These are phyloP conservation scores for Mrakia frigida DNA, from an alignment of 768 basidiomycete genomes.

Conservation along the genomic window DNA sequence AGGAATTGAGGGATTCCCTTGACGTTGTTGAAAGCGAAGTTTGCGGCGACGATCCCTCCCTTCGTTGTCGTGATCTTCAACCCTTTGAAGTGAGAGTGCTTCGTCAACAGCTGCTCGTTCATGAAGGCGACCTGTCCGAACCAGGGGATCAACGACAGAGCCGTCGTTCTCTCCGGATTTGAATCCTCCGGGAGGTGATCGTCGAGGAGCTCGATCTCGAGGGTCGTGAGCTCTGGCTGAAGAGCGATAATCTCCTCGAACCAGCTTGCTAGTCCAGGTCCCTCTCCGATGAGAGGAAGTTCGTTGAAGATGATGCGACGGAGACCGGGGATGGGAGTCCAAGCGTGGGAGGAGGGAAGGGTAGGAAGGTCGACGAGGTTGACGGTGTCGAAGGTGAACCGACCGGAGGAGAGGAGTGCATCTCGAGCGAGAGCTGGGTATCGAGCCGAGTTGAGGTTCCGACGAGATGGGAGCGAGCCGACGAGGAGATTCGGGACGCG, in stretches of 20 bases:
- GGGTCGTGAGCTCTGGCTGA: not conserved
- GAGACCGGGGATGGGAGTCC: not conserved
- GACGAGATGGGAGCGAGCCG: not conserved
- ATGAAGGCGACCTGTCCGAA: not conserved
- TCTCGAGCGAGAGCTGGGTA: constrained; percentile 6
- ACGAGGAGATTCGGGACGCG: constrained; percentile 6
- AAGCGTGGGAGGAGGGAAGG: not conserved
- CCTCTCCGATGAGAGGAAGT: not conserved
- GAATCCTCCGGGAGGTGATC: not conserved
- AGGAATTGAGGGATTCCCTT: not conserved
- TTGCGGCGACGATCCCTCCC: not conserved
- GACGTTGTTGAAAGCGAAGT: not conserved
- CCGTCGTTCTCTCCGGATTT: not conserved
- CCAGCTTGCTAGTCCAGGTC: not conserved
- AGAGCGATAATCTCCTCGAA: not conserved
- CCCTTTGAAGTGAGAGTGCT: not conserved
- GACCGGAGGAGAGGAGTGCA: not conserved
- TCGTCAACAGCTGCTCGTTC: not conserved
- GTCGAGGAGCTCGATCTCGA: not conserved
- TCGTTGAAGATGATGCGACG: constrained; percentile 4
- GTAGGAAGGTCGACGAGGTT: constrained; percentile 2
- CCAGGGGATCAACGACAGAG: not conserved
- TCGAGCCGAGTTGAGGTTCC: constrained; percentile 12
- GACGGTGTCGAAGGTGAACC: not conserved
- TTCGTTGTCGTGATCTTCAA: not conserved